Evolutionary conservation across 2,329 filamentous ascomycete genomes (phyloP), one percentile per base, ranked within the genome.

Genomic region (Clarireedia paspali): DNA sequence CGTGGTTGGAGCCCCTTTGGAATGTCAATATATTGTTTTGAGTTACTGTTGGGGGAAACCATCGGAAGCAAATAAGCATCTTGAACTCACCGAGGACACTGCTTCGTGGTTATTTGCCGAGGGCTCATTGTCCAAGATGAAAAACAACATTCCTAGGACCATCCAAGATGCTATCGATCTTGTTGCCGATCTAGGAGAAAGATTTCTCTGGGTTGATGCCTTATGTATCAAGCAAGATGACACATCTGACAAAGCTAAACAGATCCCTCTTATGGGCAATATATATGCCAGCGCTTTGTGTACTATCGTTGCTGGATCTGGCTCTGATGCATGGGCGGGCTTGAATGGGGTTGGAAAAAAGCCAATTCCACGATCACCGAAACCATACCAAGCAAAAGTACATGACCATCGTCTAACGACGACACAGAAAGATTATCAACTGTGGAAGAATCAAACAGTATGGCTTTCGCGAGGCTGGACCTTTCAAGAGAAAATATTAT

Each of bases 81-180:
- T 50, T 26, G 39, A 26, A 30, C 48, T 50, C 24, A 39, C 36
- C 7, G 48, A 50, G 6, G 23, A 26, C n/a, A 50, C 48, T 27
- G 26, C 26, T 42, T 20, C 27, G 14, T 50, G 48, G 48, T 23
- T 50, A 9, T 50, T n/a, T 27, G 9, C 34, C 2, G 38, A 50
- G 23, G 38, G 20, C 14, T 50, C 46, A 15, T 38, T 51, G 17
- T 46, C 40, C 3, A 17, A 51, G 7, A 12, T 14, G 14, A 10
- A 44, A 55, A 6, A 50, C 57, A 36, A 50, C 54, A 30, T 34
- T 34, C 50, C 60, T 9, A 50, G 24, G 45, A 55, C 46, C 1
- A 49, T 68, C 45, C 48, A 53, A 7, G 50, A 57, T 14, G 60
- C 62, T 24, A 62, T 65, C 3, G 48, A 58, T 9, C 58, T 66